These are phyloP conservation scores for Filobasidium floriforme DNA, from an alignment of 768 basidiomycete species.

Conservation along the genomic window DNA sequence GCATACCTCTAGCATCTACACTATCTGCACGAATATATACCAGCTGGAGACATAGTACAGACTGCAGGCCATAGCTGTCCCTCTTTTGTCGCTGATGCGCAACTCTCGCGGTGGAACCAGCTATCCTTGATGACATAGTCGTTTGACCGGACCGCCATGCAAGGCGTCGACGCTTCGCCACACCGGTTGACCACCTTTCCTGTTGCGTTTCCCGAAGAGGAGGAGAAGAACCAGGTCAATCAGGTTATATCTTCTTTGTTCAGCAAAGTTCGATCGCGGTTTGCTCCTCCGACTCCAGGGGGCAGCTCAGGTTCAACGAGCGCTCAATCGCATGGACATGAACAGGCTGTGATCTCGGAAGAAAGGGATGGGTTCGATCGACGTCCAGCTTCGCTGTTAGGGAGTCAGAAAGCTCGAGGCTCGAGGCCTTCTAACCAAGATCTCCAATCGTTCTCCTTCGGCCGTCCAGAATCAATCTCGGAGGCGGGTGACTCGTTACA, in stretches of 20 bases:
- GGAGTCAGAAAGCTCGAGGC: constrained; percentile 28
- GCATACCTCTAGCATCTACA: no score
- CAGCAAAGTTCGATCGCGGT: constrained; percentile 70
- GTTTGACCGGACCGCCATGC: background rate
- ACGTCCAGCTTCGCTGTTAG: constrained; percentile 34
- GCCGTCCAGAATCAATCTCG: background rate
- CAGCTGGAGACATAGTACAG: no score
- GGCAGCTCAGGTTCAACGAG: constrained; percentile 42
- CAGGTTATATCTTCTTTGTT: constrained; percentile 72
- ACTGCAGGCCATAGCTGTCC: no score
- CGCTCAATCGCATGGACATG: constrained; percentile 24
- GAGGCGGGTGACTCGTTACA: background rate
- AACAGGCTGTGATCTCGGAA: background rate
- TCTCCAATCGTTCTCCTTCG: background rate
- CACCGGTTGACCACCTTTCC: constrained; percentile 68
- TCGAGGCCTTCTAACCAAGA: background rate
- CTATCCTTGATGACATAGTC: background rate
- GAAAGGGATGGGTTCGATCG: background rate
- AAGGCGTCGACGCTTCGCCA: constrained; percentile 16
- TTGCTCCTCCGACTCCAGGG: constrained; percentile 59
- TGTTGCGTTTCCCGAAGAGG: constrained; percentile 87
- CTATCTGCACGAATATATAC: no score
- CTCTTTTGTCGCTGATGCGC: no score
- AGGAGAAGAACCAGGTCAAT: constrained; percentile 79
- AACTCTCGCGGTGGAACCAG: no score